Evolutionary conservation across 169 alveolate species (phyloP), one percentile per base, ranked within the genome.

Genomic region (Plasmodium falciparum): DNA sequence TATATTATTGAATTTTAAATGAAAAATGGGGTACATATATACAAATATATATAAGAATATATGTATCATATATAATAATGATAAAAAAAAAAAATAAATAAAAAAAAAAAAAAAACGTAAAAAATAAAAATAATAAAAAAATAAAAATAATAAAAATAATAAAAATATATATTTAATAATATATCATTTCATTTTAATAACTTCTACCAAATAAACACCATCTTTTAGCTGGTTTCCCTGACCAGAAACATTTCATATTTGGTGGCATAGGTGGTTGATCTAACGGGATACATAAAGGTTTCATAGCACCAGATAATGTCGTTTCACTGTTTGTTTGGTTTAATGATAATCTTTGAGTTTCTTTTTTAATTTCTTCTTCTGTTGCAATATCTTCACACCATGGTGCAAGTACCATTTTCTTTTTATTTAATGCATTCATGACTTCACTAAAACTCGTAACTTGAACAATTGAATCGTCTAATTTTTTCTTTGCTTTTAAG

Each of bases 281-380:
- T 13, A 96, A 85, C 54, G 99, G 99, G 61, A 98, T 95, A 93
- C 99, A 98, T 17, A 99, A 95, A 71, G 99, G 95, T 93, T 99
- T 99, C 95, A 98, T 98, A 29, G 99, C 96, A 9, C 99, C 99
- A 6, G 98, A 95, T n/a, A 96, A 89, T 17, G 96, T 93, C 63
- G 90, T 71, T 70, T 88, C 80, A 56, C 69, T 59, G 45, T 67
- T 89, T 65, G 83, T 43, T 72, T 88, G 93, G 73, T 49, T 78
- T 39, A 65, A 15, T 11, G 89, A 94, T 56, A 88, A 63, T 13
- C 92, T 50, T 59, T 89, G 96, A 20, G 96, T 92, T 67, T 94
- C 96, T 71, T 76, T 92, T 89, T 94, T 95, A 33, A 95, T 93
- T 62, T 89, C 95, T 0, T 86, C 96, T 78, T 93, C 97, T 17